Evolutionary conservation across 129 eudicot genomes (phyloP), one percentile per base, ranked within the genome.

Genomic region (Lonicera japonica): DNA sequence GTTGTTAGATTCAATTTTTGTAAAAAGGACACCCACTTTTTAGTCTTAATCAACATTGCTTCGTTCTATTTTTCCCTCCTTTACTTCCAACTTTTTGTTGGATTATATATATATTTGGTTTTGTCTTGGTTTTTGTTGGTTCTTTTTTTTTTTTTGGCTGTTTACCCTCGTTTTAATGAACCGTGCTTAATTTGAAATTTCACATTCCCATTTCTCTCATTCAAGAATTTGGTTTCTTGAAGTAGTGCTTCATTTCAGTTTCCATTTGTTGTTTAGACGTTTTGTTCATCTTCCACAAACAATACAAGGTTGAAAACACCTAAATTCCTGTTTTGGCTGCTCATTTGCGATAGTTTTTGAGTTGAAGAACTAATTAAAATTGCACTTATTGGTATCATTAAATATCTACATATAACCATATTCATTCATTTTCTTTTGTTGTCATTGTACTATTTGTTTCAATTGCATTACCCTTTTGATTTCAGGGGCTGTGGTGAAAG

Each of bases 61-160:
- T 56, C 18, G 3, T 54, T 29, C 41, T 15, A 15, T 62, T 36
- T n/a, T 69, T 67, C 53, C 60, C 46, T n/a, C 51, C 51, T 60
- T 29, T 54, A 21, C 20, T 64, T 64, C 38, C 2, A 54, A 47
- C 17, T 69, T 22, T 50, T 56, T 55, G 53, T 5, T 61, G 21
- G 24, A 40, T 61, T 17, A 4, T 4, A n/a, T n/a, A n/a, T n/a
- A 10, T 38, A 56, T 67, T 38, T 48, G 36, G 34, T 57, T 38
- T 39, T 8, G 14, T 61, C 5, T 38, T 38, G 43, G 6, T 38
- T 38, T 38, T 38, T 5, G 10, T 10, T 38, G 43, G 10, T 38
- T 38, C 43, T 4, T 38, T 4, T 38, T 38, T 38, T 38, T 38
- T 38, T 10, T 38, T 38, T 38, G 43, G 10, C 43, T 38, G 6